Evolutionary conservation across 345 rosid genomes (phyloP).

Genomic region (Eucalyptus marginata): DNA sequence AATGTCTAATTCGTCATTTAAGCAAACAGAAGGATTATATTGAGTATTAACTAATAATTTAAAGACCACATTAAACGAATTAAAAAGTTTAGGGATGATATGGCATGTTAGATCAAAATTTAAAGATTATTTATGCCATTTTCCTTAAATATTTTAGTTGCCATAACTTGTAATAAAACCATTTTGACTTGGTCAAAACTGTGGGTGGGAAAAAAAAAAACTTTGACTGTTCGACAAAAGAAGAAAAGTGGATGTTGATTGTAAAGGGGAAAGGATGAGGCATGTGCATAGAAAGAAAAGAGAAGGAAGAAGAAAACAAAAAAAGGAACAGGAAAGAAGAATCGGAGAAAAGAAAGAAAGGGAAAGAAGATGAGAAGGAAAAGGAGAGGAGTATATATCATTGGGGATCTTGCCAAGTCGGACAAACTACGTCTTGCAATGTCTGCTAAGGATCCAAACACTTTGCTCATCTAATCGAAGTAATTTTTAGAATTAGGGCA

Average conservation of each 20-base stretch:
- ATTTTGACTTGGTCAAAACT: not conserved
- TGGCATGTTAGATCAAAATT: not conserved
- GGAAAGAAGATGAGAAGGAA: not conserved
- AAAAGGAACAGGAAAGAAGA: not conserved
- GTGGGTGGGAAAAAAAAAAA: not conserved
- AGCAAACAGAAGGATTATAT: not conserved
- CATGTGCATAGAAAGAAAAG: not conserved
- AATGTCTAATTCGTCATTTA: not conserved
- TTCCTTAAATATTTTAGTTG: not conserved
- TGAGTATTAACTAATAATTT: not conserved
- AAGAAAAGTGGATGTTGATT: not conserved
- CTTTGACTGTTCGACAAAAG: not conserved
- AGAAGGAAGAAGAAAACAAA: not conserved
- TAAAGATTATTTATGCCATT: not conserved
- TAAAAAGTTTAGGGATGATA: not conserved
- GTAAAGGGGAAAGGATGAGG: not conserved
- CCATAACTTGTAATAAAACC: not conserved
- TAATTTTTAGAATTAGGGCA: too few species aligned
- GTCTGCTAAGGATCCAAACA: too few species aligned
- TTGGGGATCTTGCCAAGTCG: not conserved
- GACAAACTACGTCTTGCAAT: not conserved
- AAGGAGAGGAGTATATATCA: not conserved
- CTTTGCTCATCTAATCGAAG: too few species aligned
- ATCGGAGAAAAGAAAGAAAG: not conserved
- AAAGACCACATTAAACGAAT: fast-evolving